phyloP scores from a whole-genome alignment of 306 rosid genomes.

The Lagenaria siceraria region DNA sequence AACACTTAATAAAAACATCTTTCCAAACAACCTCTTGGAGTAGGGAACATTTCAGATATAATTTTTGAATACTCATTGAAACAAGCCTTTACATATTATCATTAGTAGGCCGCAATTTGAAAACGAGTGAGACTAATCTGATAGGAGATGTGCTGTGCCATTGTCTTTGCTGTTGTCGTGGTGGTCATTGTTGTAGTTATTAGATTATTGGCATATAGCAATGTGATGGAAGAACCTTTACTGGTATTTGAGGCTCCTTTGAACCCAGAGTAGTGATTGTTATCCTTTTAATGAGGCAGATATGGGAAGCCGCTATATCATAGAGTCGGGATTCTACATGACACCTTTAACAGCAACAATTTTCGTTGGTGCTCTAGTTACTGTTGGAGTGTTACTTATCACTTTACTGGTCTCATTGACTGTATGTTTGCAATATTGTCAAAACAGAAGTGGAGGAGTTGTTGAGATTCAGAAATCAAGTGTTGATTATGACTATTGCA shows the following conservation, averaged over 20 bases:
- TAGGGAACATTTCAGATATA: neutral
- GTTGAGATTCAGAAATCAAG: constrained; percentile 24
- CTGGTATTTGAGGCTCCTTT: neutral
- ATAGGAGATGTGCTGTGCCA: neutral
- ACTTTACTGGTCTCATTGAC: constrained; percentile 49
- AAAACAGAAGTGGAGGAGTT: constrained; percentile 41
- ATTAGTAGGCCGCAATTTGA: neutral
- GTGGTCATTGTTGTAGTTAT: neutral
- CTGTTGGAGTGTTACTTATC: constrained; percentile 43
- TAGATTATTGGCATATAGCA: neutral
- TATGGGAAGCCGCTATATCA: constrained; percentile 37
- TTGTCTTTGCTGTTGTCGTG: neutral
- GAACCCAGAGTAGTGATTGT: neutral
- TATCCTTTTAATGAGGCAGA: constrained; percentile 31
- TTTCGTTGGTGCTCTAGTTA: constrained; percentile 42
- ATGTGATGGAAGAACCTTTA: neutral
- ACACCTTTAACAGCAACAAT: constrained; percentile 51
- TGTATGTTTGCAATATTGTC: constrained; percentile 72
- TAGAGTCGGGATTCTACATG: constrained; percentile 75
- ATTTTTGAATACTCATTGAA: neutral
- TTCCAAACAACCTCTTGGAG: neutral
- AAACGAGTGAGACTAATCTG: neutral
- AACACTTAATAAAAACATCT: neutral
- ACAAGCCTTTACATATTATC: neutral
- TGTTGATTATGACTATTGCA: constrained; percentile 43